A percentile compares a stretch with the other conserved stretches of the same genome.
phyloP scores from a whole-genome alignment of 2,329 filamentous ascomycete genomes.

The Arachnomyces sp. region DNA sequence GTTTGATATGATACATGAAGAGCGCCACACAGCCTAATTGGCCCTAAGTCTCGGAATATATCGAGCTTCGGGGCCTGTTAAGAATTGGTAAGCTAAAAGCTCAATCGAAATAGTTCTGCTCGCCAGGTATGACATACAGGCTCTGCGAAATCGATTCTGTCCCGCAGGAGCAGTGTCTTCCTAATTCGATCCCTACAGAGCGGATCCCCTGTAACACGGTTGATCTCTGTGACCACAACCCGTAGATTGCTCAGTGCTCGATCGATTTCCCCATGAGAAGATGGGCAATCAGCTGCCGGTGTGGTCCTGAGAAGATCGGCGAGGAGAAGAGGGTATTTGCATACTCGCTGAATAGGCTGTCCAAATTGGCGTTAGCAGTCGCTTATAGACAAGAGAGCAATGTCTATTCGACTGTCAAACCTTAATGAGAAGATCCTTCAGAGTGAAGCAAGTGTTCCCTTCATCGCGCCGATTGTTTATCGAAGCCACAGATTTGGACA shows the following conservation, averaged over 20 bases:
- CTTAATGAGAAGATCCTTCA: conserved; percentile 86
- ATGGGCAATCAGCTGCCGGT: conserved; percentile 75
- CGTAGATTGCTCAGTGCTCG: conserved; percentile 64
- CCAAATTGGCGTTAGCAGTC: not conserved
- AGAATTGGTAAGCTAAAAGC: not conserved
- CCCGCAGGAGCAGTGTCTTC: conserved; percentile 77
- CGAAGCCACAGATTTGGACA: conserved; percentile 68
- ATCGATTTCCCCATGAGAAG: conserved; percentile 72
- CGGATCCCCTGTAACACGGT: conserved; percentile 72
- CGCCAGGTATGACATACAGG: conserved; percentile 50
- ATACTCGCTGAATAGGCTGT: conserved; percentile 85
- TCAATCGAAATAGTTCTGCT: not conserved
- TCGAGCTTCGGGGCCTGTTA: conserved; percentile 28
- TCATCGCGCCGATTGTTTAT: conserved; percentile 56
- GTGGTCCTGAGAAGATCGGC: conserved; percentile 75
- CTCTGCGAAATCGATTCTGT: conserved; percentile 66
- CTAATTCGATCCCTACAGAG: conserved; percentile 63
- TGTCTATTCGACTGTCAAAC: conserved; percentile 36
- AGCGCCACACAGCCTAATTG: conserved; percentile 72
- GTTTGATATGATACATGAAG: conserved; percentile 78
- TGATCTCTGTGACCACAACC: conserved; percentile 70
- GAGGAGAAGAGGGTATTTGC: conserved; percentile 84
- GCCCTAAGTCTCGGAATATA: conserved; percentile 71
- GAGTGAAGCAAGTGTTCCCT: conserved; percentile 67
- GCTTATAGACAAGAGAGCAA: conserved; percentile 6